These are phyloP conservation scores for Mucor indicus DNA, from an alignment of 371 early-diverging fungal genomes.

Conservation along the genomic window DNA sequence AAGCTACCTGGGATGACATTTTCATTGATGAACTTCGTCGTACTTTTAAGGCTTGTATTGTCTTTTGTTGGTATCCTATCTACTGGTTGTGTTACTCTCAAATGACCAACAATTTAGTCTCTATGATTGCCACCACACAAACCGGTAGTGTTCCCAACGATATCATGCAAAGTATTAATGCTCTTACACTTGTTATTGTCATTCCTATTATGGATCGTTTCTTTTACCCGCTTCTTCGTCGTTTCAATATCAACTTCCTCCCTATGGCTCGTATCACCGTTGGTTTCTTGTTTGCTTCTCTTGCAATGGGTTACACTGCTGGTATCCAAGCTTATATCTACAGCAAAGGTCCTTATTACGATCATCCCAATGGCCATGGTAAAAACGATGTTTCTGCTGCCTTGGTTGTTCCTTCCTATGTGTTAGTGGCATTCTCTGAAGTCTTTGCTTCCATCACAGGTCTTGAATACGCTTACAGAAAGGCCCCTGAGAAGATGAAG, in stretches of 20 bases:
- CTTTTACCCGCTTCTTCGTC: slow-evolving; percentile 67
- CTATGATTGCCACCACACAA: slow-evolving; percentile 69
- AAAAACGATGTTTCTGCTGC: slow-evolving; percentile 58
- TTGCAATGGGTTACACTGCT: slow-evolving; percentile 74
- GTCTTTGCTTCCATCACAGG: slow-evolving; percentile 79
- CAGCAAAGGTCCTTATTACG: slow-evolving; percentile 18
- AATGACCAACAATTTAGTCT: slow-evolving; percentile 74
- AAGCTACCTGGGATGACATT: slow-evolving; percentile 64
- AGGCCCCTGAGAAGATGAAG: slow-evolving; percentile 72
- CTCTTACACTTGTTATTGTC: slow-evolving; percentile 62
- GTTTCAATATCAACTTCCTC: slow-evolving; percentile 59
- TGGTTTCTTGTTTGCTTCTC: slow-evolving; percentile 64
- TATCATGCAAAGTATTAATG: slow-evolving; percentile 63
- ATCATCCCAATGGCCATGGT: slow-evolving; percentile 31
- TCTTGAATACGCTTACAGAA: slow-evolving; percentile 76
- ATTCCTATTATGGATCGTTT: slow-evolving; percentile 72
- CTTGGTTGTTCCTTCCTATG: slow-evolving; percentile 65
- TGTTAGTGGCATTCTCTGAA: slow-evolving; percentile 66
- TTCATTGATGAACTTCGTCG: slow-evolving; percentile 70
- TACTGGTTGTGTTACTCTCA: slow-evolving; percentile 81
- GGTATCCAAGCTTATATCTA: slow-evolving; percentile 71
- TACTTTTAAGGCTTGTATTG: slow-evolving; percentile 65
- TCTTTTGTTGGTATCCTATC: slow-evolving; percentile 71
- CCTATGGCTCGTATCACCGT: slow-evolving; percentile 70
- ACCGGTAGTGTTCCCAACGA: slow-evolving; percentile 64